Percentiles rank a stretch among this genome's conserved stretches.
These are phyloP conservation scores for Cutaneotrichosporon sp. DNA, from an alignment of 1,284 basidiomycete genomes.

Conservation along the genomic window DNA sequence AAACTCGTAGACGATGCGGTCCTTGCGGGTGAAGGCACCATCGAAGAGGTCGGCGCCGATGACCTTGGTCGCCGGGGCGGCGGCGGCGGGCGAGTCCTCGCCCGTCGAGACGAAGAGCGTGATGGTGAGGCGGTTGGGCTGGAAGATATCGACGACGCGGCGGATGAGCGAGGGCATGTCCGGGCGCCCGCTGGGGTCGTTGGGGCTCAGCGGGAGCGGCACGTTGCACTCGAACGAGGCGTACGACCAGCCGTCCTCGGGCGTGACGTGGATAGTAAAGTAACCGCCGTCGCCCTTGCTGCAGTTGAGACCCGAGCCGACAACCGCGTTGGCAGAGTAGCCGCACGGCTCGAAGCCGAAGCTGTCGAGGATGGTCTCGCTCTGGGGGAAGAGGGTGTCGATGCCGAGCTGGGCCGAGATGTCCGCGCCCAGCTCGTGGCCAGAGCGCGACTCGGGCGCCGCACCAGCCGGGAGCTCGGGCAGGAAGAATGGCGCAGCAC, in stretches of 20 bases:
- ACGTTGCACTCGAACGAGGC: conserved; percentile 99
- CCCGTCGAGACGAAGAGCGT: conserved; percentile 85
- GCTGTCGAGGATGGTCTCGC: conserved; percentile 81
- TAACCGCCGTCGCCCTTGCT: conserved; percentile 68
- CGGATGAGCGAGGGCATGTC: conserved; percentile 78
- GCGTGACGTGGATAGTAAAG: conserved; percentile 98
- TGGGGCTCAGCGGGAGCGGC: conserved; percentile 59
- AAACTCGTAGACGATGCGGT: conserved; percentile 98
- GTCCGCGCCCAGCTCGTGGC: conserved; percentile 65
- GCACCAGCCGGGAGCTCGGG: conserved; percentile 40
- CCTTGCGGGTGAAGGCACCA: conserved; percentile 65
- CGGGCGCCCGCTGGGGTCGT: conserved; percentile 44
- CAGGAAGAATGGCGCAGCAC: conserved; percentile 78
- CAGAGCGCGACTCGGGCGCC: conserved; percentile 31
- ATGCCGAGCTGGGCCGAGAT: conserved; percentile 81
- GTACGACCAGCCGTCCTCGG: conserved; percentile 95
- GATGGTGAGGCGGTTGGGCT: conserved; percentile 81
- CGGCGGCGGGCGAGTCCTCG: conserved; percentile 55
- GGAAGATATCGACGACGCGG: conserved; percentile 89
- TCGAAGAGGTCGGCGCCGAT: conserved; percentile 45
- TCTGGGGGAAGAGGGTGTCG: conserved; percentile 73
- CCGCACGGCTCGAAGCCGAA: conserved; percentile 96
- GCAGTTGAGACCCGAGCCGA: conserved; percentile 58
- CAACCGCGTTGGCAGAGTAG: conserved; percentile 92
- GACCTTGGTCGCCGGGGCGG: conserved; percentile 37